These are phyloP conservation scores for Handroanthus guayacan DNA, from an alignment of 257 asterid genomes.

Conservation along the genomic window DNA sequence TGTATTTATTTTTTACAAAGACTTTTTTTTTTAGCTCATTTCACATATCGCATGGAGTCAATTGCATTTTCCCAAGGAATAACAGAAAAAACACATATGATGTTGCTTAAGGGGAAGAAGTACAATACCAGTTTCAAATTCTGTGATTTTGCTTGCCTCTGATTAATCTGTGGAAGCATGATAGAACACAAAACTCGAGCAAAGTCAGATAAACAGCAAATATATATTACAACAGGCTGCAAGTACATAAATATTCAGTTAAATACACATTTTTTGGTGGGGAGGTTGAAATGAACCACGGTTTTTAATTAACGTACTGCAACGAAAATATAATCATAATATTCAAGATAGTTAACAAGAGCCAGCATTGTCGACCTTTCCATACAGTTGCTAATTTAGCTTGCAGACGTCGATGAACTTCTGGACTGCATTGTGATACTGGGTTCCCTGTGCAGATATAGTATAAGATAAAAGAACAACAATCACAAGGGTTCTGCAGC, in stretches of 20 bases:
- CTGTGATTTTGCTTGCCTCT: constrained; percentile 19
- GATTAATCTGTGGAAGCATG: constrained; percentile 5
- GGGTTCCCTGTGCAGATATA: constrained; percentile 74
- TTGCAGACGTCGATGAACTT: constrained; percentile 89
- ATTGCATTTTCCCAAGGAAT: not conserved
- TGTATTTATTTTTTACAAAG: too few relatives aligned
- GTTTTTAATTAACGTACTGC: constrained; percentile 6
- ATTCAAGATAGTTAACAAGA: not conserved
- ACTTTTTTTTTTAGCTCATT: too few relatives aligned
- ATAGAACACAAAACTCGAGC: constrained; percentile 19
- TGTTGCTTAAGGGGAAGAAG: not conserved
- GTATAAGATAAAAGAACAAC: constrained; percentile 5
- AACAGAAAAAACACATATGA: not conserved
- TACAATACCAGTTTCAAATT: constrained; percentile 5
- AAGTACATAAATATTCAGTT: not conserved
- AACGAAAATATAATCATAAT: not conserved
- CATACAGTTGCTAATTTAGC: constrained; percentile 49
- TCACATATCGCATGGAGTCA: too few relatives aligned
- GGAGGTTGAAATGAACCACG: not conserved
- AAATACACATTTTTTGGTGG: not conserved
- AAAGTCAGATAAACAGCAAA: not conserved
- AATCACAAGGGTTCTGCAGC: constrained; percentile 18
- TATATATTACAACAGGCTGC: constrained; percentile 5
- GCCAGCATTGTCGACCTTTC: not conserved
- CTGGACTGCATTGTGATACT: constrained; percentile 91